These are phyloP conservation scores for Paralagenidium karlingii DNA, from an alignment of 352 stramenopile genomes.

Conservation along the genomic window DNA sequence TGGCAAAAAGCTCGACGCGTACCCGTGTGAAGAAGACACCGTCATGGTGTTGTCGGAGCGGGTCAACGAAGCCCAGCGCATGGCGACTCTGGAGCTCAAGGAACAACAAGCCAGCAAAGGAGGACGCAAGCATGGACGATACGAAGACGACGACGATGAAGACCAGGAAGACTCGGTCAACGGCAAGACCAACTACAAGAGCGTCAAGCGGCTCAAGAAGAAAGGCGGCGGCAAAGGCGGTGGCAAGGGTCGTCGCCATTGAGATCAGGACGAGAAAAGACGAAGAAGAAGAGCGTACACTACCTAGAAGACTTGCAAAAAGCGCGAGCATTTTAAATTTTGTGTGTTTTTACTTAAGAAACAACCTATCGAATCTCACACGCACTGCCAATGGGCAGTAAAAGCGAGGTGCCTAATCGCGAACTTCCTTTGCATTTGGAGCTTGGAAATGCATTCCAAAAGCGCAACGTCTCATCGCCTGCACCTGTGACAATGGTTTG, in stretches of 20 bases:
- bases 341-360: no score
- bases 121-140: conserved; percentile 37
- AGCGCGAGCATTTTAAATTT: conserved; percentile 1
- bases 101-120: conserved; percentile 48
- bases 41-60: conserved; percentile 95
- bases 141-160: conserved; percentile 40
- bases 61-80: conserved; percentile 95
- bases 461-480: conserved; percentile 95
- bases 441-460: conserved; percentile 96
- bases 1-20: conserved; percentile 67
- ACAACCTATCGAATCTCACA: conserved; percentile 62
- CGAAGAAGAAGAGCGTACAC: neutral
- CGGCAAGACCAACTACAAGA: conserved; percentile 67
- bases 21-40: conserved; percentile 88
- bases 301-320: neutral
- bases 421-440: conserved; percentile 32
- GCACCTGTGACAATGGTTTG: conserved; percentile 96
- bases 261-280: neutral
- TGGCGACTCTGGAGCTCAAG: conserved; percentile 87
- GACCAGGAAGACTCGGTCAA: conserved; percentile 21
- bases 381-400: conserved; percentile 38
- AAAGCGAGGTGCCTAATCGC: conserved; percentile 33
- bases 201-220: conserved; percentile 28
- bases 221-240: conserved; percentile 6
- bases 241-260: conserved; percentile 5